Base-by-base conservation (phyloP, 2,329 filamentous ascomycete species). In the Apiospora saccharicola region DNA sequence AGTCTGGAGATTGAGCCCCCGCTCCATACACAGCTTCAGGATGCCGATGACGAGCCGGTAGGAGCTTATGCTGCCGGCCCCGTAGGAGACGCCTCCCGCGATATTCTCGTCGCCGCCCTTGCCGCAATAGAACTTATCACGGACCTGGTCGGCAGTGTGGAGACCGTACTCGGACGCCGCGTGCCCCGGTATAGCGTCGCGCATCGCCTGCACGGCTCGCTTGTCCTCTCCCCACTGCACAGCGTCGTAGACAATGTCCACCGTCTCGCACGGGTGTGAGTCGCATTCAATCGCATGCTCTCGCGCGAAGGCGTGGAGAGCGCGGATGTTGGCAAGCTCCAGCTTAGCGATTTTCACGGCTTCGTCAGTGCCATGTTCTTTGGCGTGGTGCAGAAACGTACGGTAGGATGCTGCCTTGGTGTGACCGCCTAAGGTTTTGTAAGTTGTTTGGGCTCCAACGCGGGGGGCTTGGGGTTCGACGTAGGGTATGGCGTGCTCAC, bases 161-260 rank as follows among this genome's bases (percentile, higher is more conserved):
- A 80, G 70, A 7, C 77, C 75, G 22, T 75, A 78, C 26, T 86
- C 79, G 8, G 90, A 75, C 12, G 71, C 46, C n/a, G 73, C 70
- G 51, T 44, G 26, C 12, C 24, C 68, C 7, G 34, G 47, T n/a
- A 70, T 41, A 14, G 26, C 68, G 46, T 74, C 71, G 1, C 81
- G 74, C 47, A 85, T 77, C 44, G 78, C 70, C 34, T 26, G 41
- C n/a, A 41, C 16, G 41, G 46, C 49, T 0, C 49, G 37, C 51
- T 47, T 34, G 24, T 53, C 69, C 26, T 70, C 69, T 37, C 3
- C 24, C 68, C 41, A 61, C 44, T 67, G 69, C 44, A 22, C 68
- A 24, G 81, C 72, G 72, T 90, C 87, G 76, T 90, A 91, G 44
- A 91, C 81, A 2, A 91, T 81, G 77, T 92, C 90, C 2, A 90